Evolutionary conservation across 371 early-diverging fungal species (phyloP), one percentile per base, ranked within the genome.

Genomic region (Coemansia sp.): DNA sequence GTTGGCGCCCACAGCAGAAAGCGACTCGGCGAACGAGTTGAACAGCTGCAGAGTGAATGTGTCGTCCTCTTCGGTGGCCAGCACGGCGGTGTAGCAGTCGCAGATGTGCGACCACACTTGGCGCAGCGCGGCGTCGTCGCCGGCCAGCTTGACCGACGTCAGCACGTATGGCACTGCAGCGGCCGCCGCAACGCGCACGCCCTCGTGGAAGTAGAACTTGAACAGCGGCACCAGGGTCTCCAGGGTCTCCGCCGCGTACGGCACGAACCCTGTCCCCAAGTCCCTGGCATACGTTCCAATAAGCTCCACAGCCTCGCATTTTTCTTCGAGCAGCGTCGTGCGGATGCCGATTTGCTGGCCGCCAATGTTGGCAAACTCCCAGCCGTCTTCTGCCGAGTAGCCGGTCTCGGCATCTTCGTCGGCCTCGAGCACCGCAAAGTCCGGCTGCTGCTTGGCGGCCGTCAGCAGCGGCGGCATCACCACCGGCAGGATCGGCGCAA

Each of bases 231-330:
- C 79, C 44, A 91, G 89, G 63, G 94, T 87, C 48, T 91, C 90
- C 70, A 96, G 83, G 20, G 93, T 89, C 72, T 86, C 80, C 60
- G 85, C 85, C 20, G 92, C 94, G 75, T 92, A 96, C 6, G 91
- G 88, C 48, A 87, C 84, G 84, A 98, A 99, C 23, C 90, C 91
- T 30, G 90, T 86, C 51, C 93, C 94, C 53, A 99, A 86, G 71
- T 95, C 93, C 59, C 91, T 86, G 16, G 96, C 95, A 73, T 97
- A 99, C 75, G 92, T 93, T 37, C 91, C 87, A 62, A 99, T 83
- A 97, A 98, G 97, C 79, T 98, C 98, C 25, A 98, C 91, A 25
- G 99, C 98, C 21, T 94, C 93, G 81, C 91, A 91, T 82, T 97
- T 99, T 69, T 98, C 98, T 78, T 99, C 98, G 64, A 99, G 82